These are phyloP conservation scores for Pichia phayaonensis DNA, from an alignment of 805 yeast species.

Conservation along the genomic window DNA sequence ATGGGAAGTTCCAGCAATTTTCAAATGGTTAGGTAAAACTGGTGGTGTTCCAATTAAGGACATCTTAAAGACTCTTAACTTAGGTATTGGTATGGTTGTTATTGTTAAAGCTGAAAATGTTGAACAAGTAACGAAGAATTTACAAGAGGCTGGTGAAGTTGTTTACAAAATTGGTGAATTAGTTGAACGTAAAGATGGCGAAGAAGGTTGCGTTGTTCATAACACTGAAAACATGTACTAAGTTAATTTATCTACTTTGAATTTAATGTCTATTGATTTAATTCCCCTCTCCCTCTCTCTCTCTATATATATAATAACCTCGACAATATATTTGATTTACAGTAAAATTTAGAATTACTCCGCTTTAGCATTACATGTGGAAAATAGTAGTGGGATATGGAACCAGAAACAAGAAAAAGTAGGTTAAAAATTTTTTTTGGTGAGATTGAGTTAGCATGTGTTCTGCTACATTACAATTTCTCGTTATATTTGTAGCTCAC, in stretches of 20 bases:
- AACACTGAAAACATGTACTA: constrained; percentile 37
- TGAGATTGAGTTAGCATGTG: not conserved
- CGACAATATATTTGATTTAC: not conserved
- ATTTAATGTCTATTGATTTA: not conserved
- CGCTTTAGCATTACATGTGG: too few relatives aligned
- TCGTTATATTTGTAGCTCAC: not conserved
- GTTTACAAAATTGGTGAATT: constrained; percentile 66
- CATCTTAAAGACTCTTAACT: constrained; percentile 82
- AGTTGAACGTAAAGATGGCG: constrained; percentile 35
- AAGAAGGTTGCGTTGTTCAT: constrained; percentile 57
- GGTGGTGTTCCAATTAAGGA: constrained; percentile 87
- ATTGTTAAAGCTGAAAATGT: constrained; percentile 70
- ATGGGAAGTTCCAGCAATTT: constrained; percentile 85
- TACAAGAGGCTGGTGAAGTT: constrained; percentile 63
- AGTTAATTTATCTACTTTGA: not conserved
- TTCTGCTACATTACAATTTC: not conserved
- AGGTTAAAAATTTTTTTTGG: too few relatives aligned
- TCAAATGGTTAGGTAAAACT: constrained; percentile 87
- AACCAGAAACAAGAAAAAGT: not conserved
- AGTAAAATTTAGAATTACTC: too few relatives aligned
- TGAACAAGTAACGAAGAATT: constrained; percentile 41
- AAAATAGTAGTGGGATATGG: too few relatives aligned
- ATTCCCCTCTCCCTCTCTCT: not conserved
- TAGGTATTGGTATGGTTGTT: constrained; percentile 95
- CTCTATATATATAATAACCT: too few relatives aligned